Evolutionary conservation across 2,329 filamentous ascomycete genomes (phyloP).

Genomic region (Phaeosphaeria sp.): DNA sequence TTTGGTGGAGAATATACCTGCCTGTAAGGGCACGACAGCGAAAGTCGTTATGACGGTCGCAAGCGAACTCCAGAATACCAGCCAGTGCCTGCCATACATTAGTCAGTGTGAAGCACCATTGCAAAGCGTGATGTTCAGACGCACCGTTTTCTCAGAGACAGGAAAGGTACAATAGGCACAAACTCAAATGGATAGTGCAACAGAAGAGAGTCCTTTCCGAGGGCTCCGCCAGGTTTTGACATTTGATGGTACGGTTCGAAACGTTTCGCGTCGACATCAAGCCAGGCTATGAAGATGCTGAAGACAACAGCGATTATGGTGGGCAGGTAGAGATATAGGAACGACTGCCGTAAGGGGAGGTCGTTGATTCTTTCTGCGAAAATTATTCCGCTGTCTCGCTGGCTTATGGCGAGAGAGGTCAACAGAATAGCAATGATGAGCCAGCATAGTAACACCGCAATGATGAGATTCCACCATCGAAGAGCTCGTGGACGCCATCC

Average conservation of each 20-base stretch:
- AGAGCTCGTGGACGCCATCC: slow-evolving; percentile 5
- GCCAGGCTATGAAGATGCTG: slow-evolving; percentile 63
- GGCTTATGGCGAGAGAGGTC: slow-evolving; percentile 50
- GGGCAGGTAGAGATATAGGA: slow-evolving; percentile 55
- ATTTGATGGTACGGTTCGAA: slow-evolving; percentile 66
- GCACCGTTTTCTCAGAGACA: slow-evolving; percentile 41
- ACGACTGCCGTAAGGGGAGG: slow-evolving; percentile 52
- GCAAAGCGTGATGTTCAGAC: background rate
- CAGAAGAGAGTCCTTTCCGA: slow-evolving; percentile 54
- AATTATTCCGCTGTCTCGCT: slow-evolving; percentile 50
- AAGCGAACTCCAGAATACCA: slow-evolving; percentile 55
- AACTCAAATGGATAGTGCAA: slow-evolving; percentile 60
- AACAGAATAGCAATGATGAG: slow-evolving; percentile 54
- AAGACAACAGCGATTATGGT: slow-evolving; percentile 62
- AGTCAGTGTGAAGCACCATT: slow-evolving; percentile 1
- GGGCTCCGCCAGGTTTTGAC: slow-evolving; percentile 52
- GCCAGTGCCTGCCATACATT: slow-evolving; percentile 55
- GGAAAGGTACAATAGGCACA: slow-evolving; percentile 50
- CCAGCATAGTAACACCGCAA: slow-evolving; percentile 12
- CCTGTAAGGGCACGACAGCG: slow-evolving; percentile 61
- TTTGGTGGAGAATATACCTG: slow-evolving; percentile 54
- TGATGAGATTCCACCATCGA: slow-evolving; percentile 10
- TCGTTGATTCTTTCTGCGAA: slow-evolving; percentile 44
- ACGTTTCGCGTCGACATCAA: slow-evolving; percentile 64
- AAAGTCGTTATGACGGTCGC: slow-evolving; percentile 60